phyloP scores from a whole-genome alignment of 1,284 basidiomycete genomes.

The Boletellus deceptivus region DNA sequence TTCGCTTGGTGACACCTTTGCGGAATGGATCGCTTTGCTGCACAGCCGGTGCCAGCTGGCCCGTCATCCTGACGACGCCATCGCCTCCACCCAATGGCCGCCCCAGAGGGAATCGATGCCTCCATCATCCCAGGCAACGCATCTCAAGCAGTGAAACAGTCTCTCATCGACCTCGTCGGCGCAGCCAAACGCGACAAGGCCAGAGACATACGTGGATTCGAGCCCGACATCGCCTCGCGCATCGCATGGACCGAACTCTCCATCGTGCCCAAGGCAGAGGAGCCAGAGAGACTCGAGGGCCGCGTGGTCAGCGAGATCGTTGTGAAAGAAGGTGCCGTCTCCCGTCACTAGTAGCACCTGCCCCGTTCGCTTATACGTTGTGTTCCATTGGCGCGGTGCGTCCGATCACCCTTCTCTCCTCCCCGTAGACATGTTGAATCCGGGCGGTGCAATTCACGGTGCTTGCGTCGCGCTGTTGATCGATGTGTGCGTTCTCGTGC shows the following conservation, averaged over 20 bases:
- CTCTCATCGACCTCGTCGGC: constrained; percentile 22
- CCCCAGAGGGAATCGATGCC: constrained; percentile 16
- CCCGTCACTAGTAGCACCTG: too few species aligned
- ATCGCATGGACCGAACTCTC: constrained; percentile 37
- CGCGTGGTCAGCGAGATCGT: constrained; percentile 45
- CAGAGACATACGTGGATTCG: constrained; percentile 21
- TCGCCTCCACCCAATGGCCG: not conserved
- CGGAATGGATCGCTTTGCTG: too few species aligned
- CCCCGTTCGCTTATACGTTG: too few species aligned
- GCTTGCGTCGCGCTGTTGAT: constrained; percentile 47
- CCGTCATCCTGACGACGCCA: too few species aligned
- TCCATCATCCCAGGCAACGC: constrained; percentile 26
- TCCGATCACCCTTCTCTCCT: too few species aligned
- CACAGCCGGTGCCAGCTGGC: too few species aligned
- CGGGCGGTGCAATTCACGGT: constrained; percentile 41
- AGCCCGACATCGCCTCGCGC: constrained; percentile 21
- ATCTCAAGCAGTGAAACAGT: constrained; percentile 22
- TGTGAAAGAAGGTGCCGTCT: constrained; percentile 41
- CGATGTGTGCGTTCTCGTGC: constrained; percentile 39
- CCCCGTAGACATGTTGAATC: constrained; percentile 47
- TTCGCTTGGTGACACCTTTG: too few species aligned
- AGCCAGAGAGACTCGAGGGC: constrained; percentile 38
- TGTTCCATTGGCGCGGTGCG: too few species aligned
- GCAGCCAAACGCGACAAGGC: constrained; percentile 3
- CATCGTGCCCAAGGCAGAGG: constrained; percentile 37